A percentile compares a stretch with the other conserved stretches of the same genome.
These are phyloP conservation scores for Picea engelmannii DNA, from an alignment of 83 land plant species.

Conservation along the genomic window DNA sequence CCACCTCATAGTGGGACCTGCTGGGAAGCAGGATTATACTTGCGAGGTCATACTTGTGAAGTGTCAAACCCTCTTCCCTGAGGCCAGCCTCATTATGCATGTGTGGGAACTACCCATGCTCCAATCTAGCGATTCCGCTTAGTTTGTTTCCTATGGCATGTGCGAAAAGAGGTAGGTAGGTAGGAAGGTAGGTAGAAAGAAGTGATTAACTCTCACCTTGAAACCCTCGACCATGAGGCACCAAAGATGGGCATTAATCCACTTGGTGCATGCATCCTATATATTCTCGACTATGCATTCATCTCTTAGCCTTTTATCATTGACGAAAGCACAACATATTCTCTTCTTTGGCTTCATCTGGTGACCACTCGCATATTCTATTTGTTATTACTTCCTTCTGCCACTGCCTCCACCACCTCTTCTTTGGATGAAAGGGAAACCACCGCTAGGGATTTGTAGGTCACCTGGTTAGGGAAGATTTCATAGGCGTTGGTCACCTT, in stretches of 20 bases:
- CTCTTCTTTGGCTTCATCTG: slow-evolving; percentile 36
- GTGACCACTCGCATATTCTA: slow-evolving; percentile 66
- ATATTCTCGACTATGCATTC: slow-evolving; percentile 87
- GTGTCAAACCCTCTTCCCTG: too few relatives aligned
- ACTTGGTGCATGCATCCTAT: slow-evolving; percentile 73
- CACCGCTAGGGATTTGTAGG: slow-evolving; percentile 45
- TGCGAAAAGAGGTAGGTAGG: too few relatives aligned
- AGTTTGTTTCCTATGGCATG: too few relatives aligned
- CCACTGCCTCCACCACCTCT: slow-evolving; percentile 55
- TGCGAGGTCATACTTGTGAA: too few relatives aligned
- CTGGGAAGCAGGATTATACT: too few relatives aligned
- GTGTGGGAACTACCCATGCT: too few relatives aligned
- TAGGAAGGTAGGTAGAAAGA: too few relatives aligned
- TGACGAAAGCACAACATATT: slow-evolving; percentile 93
- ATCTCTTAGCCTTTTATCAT: slow-evolving; percentile 80
- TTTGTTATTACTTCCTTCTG: slow-evolving; percentile 34
- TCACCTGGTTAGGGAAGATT: slow-evolving; percentile 52
- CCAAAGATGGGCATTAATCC: slow-evolving; percentile 80
- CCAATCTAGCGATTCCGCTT: too few relatives aligned
- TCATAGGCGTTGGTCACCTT: slow-evolving; percentile 60
- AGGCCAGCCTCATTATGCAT: too few relatives aligned
- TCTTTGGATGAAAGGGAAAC: slow-evolving; percentile 56
- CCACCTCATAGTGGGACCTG: too few relatives aligned
- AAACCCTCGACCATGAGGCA: slow-evolving; percentile 88
- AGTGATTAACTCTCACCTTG: slow-evolving; percentile 33